A percentile compares a stretch with the other conserved stretches of the same genome.
phyloP scores from a whole-genome alignment of 306 rosid genomes.

The Quercus bicolor region DNA sequence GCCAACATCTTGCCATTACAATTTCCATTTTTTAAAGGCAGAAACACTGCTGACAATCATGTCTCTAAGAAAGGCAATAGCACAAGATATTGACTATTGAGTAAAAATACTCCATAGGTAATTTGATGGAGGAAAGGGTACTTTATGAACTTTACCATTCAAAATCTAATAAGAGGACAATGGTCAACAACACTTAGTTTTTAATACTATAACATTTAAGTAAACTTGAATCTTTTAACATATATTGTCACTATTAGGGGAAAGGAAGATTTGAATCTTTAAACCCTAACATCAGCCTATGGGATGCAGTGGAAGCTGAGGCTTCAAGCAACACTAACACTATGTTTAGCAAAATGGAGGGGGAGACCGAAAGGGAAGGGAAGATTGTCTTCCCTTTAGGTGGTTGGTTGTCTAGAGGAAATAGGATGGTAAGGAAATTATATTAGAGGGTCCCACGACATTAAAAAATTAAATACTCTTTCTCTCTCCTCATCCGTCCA shows the following conservation, averaged over 20 bases:
- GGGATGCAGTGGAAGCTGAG: not conserved
- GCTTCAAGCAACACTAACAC: not conserved
- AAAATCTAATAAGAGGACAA: not conserved
- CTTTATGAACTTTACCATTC: not conserved
- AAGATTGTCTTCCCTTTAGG: too few relatives aligned
- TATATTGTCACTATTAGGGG: not conserved
- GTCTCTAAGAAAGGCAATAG: not conserved
- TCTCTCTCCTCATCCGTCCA: too few relatives aligned
- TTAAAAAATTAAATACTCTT: too few relatives aligned
- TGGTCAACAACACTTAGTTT: not conserved
- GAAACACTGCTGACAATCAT: not conserved
- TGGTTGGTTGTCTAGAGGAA: too few relatives aligned
- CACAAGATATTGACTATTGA: not conserved
- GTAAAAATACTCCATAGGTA: not conserved
- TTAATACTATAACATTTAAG: not conserved
- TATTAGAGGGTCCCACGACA: too few relatives aligned
- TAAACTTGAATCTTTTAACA: not conserved
- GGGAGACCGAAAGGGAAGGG: too few relatives aligned
- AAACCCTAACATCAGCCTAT: not conserved
- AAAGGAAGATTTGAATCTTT: not conserved
- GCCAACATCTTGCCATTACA: not conserved
- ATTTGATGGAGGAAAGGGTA: not conserved
- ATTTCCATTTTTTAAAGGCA: not conserved
- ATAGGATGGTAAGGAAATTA: too few relatives aligned
- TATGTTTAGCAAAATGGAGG: too few relatives aligned